phyloP scores from a whole-genome alignment of 495 filamentous ascomycete genomes.

The Bombardia bombarda region DNA sequence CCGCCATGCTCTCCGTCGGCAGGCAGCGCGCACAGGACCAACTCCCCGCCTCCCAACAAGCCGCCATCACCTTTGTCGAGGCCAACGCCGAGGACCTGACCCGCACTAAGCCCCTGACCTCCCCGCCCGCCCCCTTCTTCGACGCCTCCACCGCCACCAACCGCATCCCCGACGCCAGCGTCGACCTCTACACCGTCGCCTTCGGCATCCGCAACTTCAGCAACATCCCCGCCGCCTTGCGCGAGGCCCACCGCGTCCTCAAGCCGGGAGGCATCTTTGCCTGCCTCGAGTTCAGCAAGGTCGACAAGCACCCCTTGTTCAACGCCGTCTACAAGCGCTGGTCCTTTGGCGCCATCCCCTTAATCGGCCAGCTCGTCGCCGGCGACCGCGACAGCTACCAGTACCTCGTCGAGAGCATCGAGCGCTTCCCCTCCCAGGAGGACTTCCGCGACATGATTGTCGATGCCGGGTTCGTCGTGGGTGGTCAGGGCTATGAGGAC shows the following conservation, averaged over 20 bases:
- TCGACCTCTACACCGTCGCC: constrained; percentile 95
- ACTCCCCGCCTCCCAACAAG: constrained; percentile 38
- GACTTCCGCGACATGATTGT: constrained; percentile 82
- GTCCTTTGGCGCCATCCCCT: constrained; percentile 88
- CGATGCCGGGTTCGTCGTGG: constrained; percentile 80
- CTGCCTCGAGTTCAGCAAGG: constrained; percentile 91
- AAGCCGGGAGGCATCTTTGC: constrained; percentile 95
- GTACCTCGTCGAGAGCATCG: constrained; percentile 97
- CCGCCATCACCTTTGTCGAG: constrained; percentile 64
- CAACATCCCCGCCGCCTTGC: constrained; percentile 68
- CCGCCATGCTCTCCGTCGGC: constrained; percentile 85
- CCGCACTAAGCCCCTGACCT: constrained; percentile 12
- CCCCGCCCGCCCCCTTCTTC: background rate
- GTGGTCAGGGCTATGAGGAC: constrained; percentile 76
- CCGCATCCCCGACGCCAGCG: constrained; percentile 47
- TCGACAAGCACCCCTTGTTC: constrained; percentile 57
- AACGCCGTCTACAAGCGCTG: constrained; percentile 90
- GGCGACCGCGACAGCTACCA: constrained; percentile 94
- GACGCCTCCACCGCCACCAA: constrained; percentile 28
- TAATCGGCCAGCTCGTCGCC: constrained; percentile 93
- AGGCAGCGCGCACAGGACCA: constrained; percentile 52
- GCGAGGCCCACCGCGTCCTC: constrained; percentile 77
- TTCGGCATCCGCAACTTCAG: constrained; percentile 98
- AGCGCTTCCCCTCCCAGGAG: constrained; percentile 78
- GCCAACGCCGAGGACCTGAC: constrained; percentile 79